Percentiles rank a stretch among this genome's conserved stretches.
Evolutionary conservation across 768 basidiomycete species (phyloP).

Genomic region (Pleurotus cornucopiae): DNA sequence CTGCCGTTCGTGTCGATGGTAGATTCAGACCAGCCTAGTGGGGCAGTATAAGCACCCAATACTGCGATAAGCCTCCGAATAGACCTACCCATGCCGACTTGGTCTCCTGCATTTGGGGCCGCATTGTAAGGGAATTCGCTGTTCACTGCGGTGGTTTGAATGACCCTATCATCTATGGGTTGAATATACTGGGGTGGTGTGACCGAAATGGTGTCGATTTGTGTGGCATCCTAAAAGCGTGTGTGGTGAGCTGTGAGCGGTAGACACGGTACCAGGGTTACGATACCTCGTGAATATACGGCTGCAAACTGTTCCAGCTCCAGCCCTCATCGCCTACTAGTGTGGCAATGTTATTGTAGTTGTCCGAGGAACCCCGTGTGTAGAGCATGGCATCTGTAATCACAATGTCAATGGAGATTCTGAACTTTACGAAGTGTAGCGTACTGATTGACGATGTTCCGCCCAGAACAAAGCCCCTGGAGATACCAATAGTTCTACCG

Average conservation of each 20-base stretch:
- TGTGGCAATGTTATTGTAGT: conserved; percentile 19
- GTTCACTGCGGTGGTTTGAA: conserved; percentile 19
- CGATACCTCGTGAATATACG: conserved; percentile 19
- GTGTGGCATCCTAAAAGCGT: too few relatives aligned
- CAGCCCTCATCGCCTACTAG: conserved; percentile 21
- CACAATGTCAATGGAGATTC: not conserved
- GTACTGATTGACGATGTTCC: conserved; percentile 28
- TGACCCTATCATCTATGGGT: conserved; percentile 16
- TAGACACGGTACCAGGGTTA: not conserved
- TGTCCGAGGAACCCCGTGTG: conserved; percentile 21
- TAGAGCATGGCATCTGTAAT: conserved; percentile 21
- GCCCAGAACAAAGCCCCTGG: conserved; percentile 26
- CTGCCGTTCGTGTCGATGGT: conserved; percentile 21
- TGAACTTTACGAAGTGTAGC: not conserved
- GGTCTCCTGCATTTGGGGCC: conserved; percentile 28
- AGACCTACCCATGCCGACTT: conserved; percentile 22
- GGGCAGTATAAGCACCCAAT: not conserved
- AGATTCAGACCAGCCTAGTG: conserved; percentile 22
- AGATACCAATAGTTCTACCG: conserved; percentile 19
- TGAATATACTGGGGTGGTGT: conserved; percentile 16
- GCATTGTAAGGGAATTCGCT: conserved; percentile 25
- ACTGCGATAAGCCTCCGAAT: not conserved
- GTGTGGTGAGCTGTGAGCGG: not conserved
- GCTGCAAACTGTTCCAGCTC: conserved; percentile 21
- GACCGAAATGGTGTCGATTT: conserved; percentile 9